Percentiles rank a stretch among this genome's conserved stretches.
phyloP scores from a whole-genome alignment of 257 asterid genomes.

The Capsicum baccatum region DNA sequence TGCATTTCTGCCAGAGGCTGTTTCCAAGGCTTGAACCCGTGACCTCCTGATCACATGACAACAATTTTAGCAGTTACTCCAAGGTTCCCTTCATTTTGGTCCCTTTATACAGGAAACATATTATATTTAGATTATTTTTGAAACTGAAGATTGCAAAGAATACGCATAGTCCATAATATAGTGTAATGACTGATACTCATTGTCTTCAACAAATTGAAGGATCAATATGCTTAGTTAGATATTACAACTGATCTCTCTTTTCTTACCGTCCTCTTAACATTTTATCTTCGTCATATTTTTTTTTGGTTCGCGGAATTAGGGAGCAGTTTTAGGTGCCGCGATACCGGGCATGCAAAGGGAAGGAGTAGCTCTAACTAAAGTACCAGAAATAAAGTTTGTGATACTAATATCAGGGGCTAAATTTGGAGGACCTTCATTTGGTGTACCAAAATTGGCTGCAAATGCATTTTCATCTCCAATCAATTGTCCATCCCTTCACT shows the following conservation, averaged over 20 bases:
- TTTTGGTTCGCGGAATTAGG: slow-evolving; percentile 29
- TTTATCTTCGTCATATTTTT: not conserved
- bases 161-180: not conserved
- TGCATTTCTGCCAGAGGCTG: no score
- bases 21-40: no score
- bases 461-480: slow-evolving; percentile 44
- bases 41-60: no score
- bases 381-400: slow-evolving; percentile 43
- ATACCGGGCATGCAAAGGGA: slow-evolving; percentile 52
- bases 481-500: slow-evolving; percentile 46
- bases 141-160: no score
- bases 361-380: slow-evolving; percentile 47
- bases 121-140: no score
- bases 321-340: slow-evolving; percentile 42
- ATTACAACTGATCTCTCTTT: not conserved
- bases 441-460: slow-evolving; percentile 43
- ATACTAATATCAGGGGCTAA: slow-evolving; percentile 44
- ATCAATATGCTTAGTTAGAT: not conserved
- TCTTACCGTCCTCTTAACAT: not conserved
- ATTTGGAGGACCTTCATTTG: slow-evolving; percentile 40
- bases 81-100: no score
- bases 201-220: not conserved
- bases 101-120: not conserved
- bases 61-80: no score
- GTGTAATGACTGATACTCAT: not conserved